Percentiles rank a stretch among this genome's conserved stretches.
Evolutionary conservation across 2,329 filamentous ascomycete genomes (phyloP).

Genomic region (Talaromyces sp.): DNA sequence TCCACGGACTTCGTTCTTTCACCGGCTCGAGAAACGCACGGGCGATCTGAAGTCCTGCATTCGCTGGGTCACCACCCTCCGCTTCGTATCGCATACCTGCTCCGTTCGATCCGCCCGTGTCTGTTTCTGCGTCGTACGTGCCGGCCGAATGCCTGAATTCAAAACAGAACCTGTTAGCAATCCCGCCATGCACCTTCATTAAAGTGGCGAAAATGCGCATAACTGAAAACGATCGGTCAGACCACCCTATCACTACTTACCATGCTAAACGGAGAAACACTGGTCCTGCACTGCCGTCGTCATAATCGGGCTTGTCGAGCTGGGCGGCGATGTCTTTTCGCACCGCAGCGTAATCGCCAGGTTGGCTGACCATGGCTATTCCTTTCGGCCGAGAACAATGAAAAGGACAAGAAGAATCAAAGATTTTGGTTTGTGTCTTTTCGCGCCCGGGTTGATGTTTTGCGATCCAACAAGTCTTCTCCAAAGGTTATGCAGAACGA

Average conservation of each 20-base stretch:
- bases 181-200: neutral
- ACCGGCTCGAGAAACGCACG: conserved; percentile 62
- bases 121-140: conserved; percentile 57
- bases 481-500: neutral
- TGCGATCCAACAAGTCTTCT: too few species aligned
- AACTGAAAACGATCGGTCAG: neutral
- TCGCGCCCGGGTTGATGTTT: neutral
- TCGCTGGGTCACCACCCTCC: conserved; percentile 62
- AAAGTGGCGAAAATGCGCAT: neutral
- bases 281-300: conserved; percentile 62
- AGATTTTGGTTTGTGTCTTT: neutral
- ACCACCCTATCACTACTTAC: conserved; percentile 37
- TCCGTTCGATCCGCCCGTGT: conserved; percentile 62
- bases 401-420: neutral
- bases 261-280: conserved; percentile 62
- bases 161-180: conserved; percentile 6
- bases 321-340: conserved; percentile 53
- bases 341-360: conserved; percentile 47
- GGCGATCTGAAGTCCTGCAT: conserved; percentile 61
- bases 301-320: conserved; percentile 59
- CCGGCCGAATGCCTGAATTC: conserved; percentile 57
- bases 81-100: conserved; percentile 64
- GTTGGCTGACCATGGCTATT: conserved; percentile 24
- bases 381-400: conserved; percentile 7
- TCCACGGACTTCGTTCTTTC: conserved; percentile 58